Evolutionary conservation across 2,329 filamentous ascomycete genomes (phyloP), one percentile per base, ranked within the genome.

Genomic region (Triangularia verruculosa): DNA sequence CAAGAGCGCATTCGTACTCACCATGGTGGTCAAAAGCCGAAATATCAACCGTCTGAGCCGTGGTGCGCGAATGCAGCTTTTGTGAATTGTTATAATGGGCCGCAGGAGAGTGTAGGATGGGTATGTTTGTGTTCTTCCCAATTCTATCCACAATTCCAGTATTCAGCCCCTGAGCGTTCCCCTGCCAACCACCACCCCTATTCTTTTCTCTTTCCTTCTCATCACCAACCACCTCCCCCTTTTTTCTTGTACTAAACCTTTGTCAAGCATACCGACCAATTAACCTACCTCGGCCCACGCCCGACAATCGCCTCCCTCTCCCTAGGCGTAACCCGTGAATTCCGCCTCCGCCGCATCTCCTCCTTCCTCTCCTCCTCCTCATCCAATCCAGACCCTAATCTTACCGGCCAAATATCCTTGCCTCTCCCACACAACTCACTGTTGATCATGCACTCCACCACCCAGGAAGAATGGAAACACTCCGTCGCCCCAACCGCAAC

Each of bases 391-490:
- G 67, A 47, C 64, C 67, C 30, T 61, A 75, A 78, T 32, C 79
- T 84, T 1, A 89, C 95, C 67, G 82, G 93, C 3, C 93, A 97
- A 73, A 94, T 98, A 64, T 88, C 92, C 0, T 95, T 98, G 52
- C 92, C 97, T 70, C 86, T 98, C 0, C 94, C 94, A 0, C 95
- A 98, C 76, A 98, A 98, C 75, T 96, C 92, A 0, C 83, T 98
- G 0, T 82, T 99, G 0, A 82, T 98, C 9, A 98, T 99, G 95
- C 93, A 98, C 72, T 93, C 94, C 0, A 92, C 96, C 73, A 98
- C 97, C 92, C 94, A 98, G 73, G 94, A 98, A 73, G 89, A 91
- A 73, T 98, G 93, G 93, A 98, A 97, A 75, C 95, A 99, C 75
- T 85, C 86, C 68, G 90, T 99, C 52, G 82, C 87, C 0, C 90